Base-by-base conservation (phyloP, 352 stramenopile genomes). In the Globisporangium nodosum region DNA sequence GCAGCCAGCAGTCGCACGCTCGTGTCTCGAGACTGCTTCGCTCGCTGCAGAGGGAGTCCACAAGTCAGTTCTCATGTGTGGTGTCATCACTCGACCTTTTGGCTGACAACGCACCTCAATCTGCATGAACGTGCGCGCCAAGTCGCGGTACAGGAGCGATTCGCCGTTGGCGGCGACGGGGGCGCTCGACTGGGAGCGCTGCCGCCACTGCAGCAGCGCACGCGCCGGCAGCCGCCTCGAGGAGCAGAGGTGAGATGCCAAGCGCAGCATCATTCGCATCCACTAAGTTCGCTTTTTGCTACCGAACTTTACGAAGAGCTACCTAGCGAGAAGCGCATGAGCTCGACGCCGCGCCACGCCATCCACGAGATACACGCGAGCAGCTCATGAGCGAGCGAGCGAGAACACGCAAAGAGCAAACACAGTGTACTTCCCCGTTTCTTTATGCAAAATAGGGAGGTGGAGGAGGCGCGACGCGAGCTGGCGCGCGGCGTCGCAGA, bases 21-120 rank as follows among this genome's bases (percentile, higher is more conserved):
- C 16, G 69, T 60, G 24, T 79, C 76, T 13, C 83, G 77, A 3
- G 83, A 88, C 60, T 68, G 75, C 55, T 75, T 84, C 15, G 64
- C 67, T 48, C 74, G 57, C 81, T 90, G 60, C 13, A 15, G 9
- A 54, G 16, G 18, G 31, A 39, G 20, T 20, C 55, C 0, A 8
- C 6, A 52, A 45, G 52, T 50, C 16, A 35, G 16, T 18, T 40
- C 18, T 68, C 43, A 37, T 16, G n/a, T 20, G 40, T 13, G n/a
- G 40, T 46, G 39, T 46, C 8, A 16, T 13, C 40, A 8, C n/a
- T 46, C 40, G 40, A 20, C 15, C 13, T 27, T 27, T 27, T 27
- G 24, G 24, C 24, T 27, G 24, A 27, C 24, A 27, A 21, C 13
- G 46, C 58, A 78, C 80, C 69, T 90, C 77, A 31, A 90, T 69